A percentile compares a stretch with the other conserved stretches of the same genome.
Evolutionary conservation across 2,329 filamentous ascomycete species (phyloP).

Genomic region (Cercospora zeina): DNA sequence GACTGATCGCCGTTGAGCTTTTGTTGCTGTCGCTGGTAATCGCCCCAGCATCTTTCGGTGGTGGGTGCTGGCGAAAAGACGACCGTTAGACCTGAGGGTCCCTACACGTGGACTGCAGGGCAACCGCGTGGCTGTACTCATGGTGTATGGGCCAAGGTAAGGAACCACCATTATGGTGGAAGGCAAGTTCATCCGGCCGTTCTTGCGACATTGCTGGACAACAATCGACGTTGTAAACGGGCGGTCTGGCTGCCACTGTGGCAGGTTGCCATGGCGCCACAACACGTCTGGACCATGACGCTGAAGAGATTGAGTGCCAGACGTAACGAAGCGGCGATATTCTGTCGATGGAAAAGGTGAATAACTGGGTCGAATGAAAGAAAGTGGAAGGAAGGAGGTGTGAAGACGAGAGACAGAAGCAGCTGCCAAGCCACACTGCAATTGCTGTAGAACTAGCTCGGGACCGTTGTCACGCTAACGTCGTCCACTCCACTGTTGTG

Average conservation of each 20-base stretch:
- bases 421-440: neutral
- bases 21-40: neutral
- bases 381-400: neutral
- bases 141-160: neutral
- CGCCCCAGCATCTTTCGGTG: neutral
- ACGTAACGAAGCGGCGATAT: neutral
- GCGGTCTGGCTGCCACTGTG: neutral
- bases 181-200: neutral
- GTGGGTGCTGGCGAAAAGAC: neutral
- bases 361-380: neutral
- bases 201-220: slow-evolving; percentile 11
- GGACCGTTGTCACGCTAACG: neutral
- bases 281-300: neutral
- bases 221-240: neutral
- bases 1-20: neutral
- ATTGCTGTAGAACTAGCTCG: too few species aligned
- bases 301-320: too few species aligned
- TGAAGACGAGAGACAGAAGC: neutral
- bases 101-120: neutral
- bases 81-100: neutral
- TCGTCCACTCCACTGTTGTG: neutral
- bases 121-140: neutral
- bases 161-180: neutral
- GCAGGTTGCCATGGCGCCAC: neutral
- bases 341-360: neutral